Conservation (phyloP, 768 basidiomycete genomes). For the Hemileccinum rubropunctum region DNA sequence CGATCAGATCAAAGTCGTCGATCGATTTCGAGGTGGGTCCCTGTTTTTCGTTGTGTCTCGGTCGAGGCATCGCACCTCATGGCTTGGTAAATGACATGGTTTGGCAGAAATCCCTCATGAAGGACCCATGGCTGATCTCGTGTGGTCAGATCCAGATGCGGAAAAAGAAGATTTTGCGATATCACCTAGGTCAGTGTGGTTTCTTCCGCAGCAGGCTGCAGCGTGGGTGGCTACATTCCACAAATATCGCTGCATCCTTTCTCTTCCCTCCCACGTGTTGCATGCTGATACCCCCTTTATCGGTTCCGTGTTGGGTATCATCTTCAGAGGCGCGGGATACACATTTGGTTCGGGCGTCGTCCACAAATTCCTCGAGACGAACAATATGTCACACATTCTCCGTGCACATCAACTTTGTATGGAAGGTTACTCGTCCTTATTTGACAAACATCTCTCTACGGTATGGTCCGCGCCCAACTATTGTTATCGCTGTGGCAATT, state of each 20-base stretch:
- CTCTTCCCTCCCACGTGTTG: constrained; percentile 8
- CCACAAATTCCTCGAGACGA: constrained; percentile 93
- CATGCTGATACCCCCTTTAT: constrained; percentile 5
- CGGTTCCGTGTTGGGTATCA: constrained; percentile 3
- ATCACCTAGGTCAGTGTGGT: constrained; percentile 76
- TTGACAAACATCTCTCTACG: constrained; percentile 92
- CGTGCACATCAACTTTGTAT: constrained; percentile 99
- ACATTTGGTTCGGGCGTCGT: constrained; percentile 98
- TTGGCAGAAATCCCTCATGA: constrained; percentile 94
- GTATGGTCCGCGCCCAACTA: constrained; percentile 99
- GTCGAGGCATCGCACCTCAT: constrained; percentile 21
- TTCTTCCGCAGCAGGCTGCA: constrained; percentile 7
- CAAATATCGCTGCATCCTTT: constrained; percentile 9
- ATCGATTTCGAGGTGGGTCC: constrained; percentile 86
- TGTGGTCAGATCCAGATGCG: constrained; percentile 99
- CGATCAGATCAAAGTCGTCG: constrained; percentile 99
- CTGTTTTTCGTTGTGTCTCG: constrained; percentile 16
- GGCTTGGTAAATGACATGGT: constrained; percentile 8
- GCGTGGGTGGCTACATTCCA: constrained; percentile 8
- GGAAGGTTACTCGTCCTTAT: constrained; percentile 98
- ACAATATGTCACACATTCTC: constrained; percentile 95
- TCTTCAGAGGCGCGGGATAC: constrained; percentile 87
- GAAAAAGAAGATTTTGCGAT: constrained; percentile 99
- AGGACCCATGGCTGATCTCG: constrained; percentile 99
- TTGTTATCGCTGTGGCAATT: constrained; percentile 97